Base-by-base conservation (phyloP, 2,329 filamentous ascomycete genomes). In the Diaporthe sp. region DNA sequence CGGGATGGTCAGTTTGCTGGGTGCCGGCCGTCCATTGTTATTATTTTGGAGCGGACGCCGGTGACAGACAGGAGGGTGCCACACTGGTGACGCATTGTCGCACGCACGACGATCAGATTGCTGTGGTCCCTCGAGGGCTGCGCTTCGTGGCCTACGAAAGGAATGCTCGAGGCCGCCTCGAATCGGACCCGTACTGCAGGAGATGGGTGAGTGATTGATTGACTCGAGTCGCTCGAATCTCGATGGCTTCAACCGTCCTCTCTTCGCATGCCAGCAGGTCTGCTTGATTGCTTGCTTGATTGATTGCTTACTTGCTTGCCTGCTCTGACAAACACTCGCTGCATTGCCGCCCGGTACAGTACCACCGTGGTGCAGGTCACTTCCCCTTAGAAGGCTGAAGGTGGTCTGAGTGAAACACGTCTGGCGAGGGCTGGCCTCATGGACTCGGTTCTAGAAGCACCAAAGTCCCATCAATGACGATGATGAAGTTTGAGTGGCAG, bases 401-500 rank as follows among this genome's bases (percentile, higher is more conserved):
- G 71, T 65, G 71, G 57, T 63, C 71, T 73, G 71, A 61, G 60
- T 65, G 44, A 73, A 65, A 70, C 65, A 70, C 31, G 8, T 57
- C 71, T 63, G 71, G 71, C 71, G 58, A 65, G 53, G 71, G 58
- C 47, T 73, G 71, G 67, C 61, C 67, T 71, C 55, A 71, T 70
- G 61, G 47, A 75, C 44, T 67, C 51, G 73, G 71, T 72, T 76
- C 75, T 76, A 76, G 75, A 76, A 74, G 44, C 47, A n/a, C 58
- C 51, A 72, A 47, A 53, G 51, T 65, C 63, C 75, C 75, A 72
- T 68, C 68, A 71, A 76, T 76, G 75, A 76, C 75, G 75, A 75
- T 72, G 60, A 72, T 44, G 75, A 63, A 44, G 75, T 70, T 72
- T 63, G 57, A 39, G 44, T 70, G 65, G 65, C 49, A 70, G 65